Conservation (phyloP, 2,329 filamentous ascomycete genomes). For the Penicillium expansum region DNA sequence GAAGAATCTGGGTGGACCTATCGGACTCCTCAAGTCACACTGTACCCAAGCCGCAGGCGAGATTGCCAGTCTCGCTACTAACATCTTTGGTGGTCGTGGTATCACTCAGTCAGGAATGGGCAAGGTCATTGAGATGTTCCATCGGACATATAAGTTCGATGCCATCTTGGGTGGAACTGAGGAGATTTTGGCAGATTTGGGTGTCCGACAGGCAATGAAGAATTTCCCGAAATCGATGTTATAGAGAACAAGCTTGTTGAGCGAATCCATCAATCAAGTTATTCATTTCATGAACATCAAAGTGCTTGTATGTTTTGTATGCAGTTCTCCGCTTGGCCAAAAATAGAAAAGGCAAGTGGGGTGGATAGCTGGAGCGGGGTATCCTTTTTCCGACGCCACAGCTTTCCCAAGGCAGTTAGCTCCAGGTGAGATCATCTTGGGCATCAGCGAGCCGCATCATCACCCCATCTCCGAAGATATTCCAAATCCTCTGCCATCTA, state of each 20-base stretch:
- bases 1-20: conserved; percentile 72
- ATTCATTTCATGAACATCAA: not conserved
- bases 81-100: conserved; percentile 81
- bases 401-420: not conserved
- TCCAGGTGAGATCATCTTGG: not conserved
- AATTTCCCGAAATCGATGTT: conserved; percentile 81
- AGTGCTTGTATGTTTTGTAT: not conserved
- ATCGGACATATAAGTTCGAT: conserved; percentile 80
- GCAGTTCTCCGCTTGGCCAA: not conserved
- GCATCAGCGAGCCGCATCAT: not conserved
- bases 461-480: not conserved
- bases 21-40: conserved; percentile 78
- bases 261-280: not conserved
- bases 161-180: conserved; percentile 76
- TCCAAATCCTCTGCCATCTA: not conserved
- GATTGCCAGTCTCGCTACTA: conserved; percentile 77
- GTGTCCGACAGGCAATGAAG: conserved; percentile 79
- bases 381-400: conserved; percentile 7
- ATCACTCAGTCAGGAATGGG: conserved; percentile 83
- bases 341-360: conserved; percentile 4
- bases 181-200: conserved; percentile 77
- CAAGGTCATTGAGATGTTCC: conserved; percentile 76
- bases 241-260: conserved; percentile 41
- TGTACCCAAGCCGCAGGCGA: conserved; percentile 75
- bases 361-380: conserved; percentile 1